Base-by-base conservation (phyloP, 495 filamentous ascomycete genomes). In the Penicillium argentinense region DNA sequence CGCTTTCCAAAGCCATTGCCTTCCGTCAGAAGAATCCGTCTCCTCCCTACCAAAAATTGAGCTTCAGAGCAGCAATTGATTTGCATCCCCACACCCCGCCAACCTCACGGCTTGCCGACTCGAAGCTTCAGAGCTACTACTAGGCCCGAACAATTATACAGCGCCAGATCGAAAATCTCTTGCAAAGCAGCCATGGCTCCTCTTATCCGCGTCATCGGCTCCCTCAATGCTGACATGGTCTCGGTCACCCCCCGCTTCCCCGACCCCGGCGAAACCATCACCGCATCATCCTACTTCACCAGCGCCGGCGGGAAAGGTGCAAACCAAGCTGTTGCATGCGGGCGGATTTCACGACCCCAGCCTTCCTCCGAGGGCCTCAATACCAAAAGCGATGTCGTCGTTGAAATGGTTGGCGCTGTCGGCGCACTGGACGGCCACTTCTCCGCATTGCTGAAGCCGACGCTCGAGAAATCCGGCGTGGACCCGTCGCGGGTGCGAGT, bases 281-380 rank as follows among this genome's bases (percentile, higher is more conserved):
- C 85, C 2, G 76, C 89, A n/a, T 75, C 71, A 42, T 80, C 81
- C 5, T 95, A 93, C 74, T 74, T 78, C 60, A 87, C 82, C 30
- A 91, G 86, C 38, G 82, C 84, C 11, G 93, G 93, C 43, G 93
- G 93, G 30, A 98, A 98, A 70, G 93, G 93, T 49, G 89, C 90
- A 25, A 98, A 98, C 74, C 93, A 97, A 71, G 90, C 90, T 34
- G 87, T 96, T 30, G 92, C 92, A 5, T 82, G 78, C 56, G 79
- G 77, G 0, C 77, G 87, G 1, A 69, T 87, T 9, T 84, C 81
- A 0, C 79, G 83, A 47, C 46, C 59, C 7, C 53, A 59, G n/a
- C 61, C 51, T n/a, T 38, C 33, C 5, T 40, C 52, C 12, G 41
- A 54, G 5, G 40, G 57, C 12, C 30, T 60, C 6, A 51, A 67